These are phyloP conservation scores for Beauveria asiatica DNA, from an alignment of 2,329 filamentous ascomycete genomes.

Conservation along the genomic window DNA sequence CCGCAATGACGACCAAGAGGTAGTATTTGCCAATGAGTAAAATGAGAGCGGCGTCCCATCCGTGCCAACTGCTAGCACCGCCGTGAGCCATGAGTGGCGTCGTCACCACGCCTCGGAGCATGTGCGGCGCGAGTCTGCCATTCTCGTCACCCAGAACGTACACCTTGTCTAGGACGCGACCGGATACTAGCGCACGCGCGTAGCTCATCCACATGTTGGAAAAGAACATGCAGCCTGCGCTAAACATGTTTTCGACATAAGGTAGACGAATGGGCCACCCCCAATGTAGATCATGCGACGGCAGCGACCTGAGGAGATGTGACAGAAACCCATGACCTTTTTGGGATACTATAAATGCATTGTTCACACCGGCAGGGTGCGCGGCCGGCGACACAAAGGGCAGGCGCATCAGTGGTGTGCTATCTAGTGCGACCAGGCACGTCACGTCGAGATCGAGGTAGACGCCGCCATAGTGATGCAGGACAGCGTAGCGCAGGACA, in stretches of 20 bases:
- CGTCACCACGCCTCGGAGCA: too few relatives aligned
- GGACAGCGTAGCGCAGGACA: too few relatives aligned
- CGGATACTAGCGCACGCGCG: too few relatives aligned
- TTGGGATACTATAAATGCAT: slow-evolving; percentile 16
- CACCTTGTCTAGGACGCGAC: too few relatives aligned
- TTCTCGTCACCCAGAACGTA: too few relatives aligned
- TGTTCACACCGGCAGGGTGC: slow-evolving; percentile 18
- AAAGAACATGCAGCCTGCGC: slow-evolving; percentile 20
- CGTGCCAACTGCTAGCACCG: slow-evolving; percentile 20
- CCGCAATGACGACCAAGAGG: too few relatives aligned
- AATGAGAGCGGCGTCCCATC: slow-evolving; percentile 18
- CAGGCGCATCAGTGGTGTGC: slow-evolving; percentile 15
- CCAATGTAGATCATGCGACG: too few relatives aligned
- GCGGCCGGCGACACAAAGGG: slow-evolving; percentile 16
- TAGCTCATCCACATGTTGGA: slow-evolving; percentile 20
- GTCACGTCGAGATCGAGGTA: too few relatives aligned
- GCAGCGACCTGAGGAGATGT: slow-evolving; percentile 10
- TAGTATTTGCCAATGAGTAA: slow-evolving; percentile 13
- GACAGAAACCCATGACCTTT: slow-evolving; percentile 15
- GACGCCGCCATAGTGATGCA: too few relatives aligned
- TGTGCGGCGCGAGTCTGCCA: too few relatives aligned
- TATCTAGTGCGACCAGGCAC: slow-evolving; percentile 12
- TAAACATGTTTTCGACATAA: slow-evolving; percentile 20
- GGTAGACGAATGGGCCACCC: slow-evolving; percentile 16
- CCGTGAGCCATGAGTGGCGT: slow-evolving; percentile 19